phyloP scores from a whole-genome alignment of 768 basidiomycete species.

The Rhodotorula kratochvilovae region DNA sequence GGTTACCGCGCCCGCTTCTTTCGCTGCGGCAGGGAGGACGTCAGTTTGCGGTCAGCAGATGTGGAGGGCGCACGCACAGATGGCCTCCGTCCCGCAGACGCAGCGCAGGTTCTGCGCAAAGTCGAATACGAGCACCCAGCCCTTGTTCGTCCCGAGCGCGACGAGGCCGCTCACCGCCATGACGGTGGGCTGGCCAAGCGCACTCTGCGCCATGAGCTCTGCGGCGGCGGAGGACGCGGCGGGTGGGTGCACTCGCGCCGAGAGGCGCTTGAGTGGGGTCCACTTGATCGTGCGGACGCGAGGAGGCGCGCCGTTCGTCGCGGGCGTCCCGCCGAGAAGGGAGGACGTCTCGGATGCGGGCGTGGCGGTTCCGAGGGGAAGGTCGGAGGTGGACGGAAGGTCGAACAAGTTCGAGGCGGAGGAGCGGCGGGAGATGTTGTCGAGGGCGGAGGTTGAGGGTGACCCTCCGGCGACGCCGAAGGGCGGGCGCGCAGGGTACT shows the following conservation, averaged over 20 bases:
- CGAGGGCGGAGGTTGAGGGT: constrained; percentile 21
- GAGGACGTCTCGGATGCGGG: constrained; percentile 13
- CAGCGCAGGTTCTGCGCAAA: constrained; percentile 80
- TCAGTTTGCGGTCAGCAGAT: neutral
- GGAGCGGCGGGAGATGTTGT: constrained; percentile 20
- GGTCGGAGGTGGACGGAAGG: constrained; percentile 20
- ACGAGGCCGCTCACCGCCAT: constrained; percentile 80
- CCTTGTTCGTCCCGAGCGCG: constrained; percentile 78
- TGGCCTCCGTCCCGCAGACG: constrained; percentile 66
- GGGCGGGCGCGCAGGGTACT: constrained; percentile 39
- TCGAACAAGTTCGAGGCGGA: constrained; percentile 34
- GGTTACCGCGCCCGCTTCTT: constrained; percentile 69
- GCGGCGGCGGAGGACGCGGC: constrained; percentile 29
- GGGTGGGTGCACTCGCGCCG: constrained; percentile 57
- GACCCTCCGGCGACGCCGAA: neutral
- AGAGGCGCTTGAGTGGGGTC: constrained; percentile 62
- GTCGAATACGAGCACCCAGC: constrained; percentile 76
- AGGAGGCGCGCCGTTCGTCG: constrained; percentile 22
- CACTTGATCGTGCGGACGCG: constrained; percentile 66
- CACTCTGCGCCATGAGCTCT: constrained; percentile 50
- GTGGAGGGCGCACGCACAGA: constrained; percentile 52
- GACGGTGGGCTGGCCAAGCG: constrained; percentile 68
- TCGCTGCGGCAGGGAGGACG: constrained; percentile 51
- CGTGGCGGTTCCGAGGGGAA: neutral
- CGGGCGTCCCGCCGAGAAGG: neutral